Percentiles rank a stretch among this genome's conserved stretches.
These are phyloP conservation scores for Diutina ranongensis DNA, from an alignment of 1,139 yeast species.

Conservation along the genomic window DNA sequence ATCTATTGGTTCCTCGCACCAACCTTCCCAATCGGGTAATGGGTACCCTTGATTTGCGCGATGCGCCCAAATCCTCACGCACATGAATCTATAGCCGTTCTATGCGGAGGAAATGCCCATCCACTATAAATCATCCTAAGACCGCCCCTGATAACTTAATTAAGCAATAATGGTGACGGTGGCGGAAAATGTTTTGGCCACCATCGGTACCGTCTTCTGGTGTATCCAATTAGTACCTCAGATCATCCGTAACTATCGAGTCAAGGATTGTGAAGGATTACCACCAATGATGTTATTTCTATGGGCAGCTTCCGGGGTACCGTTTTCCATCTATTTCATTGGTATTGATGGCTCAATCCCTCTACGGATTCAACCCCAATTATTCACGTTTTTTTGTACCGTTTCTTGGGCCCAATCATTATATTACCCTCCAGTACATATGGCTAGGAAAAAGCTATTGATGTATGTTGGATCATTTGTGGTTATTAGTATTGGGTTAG, in stretches of 20 bases:
- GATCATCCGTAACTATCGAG: constrained; percentile 55
- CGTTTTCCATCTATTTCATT: constrained; percentile 72
- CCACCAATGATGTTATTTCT: constrained; percentile 77
- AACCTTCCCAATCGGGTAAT: not conserved
- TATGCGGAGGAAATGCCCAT: no score
- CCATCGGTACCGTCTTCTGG: constrained; percentile 85
- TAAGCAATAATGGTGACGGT: constrained; percentile 13
- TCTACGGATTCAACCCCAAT: constrained; percentile 74
- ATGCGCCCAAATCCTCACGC: no score
- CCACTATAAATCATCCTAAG: no score
- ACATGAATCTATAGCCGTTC: no score
- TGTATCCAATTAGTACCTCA: constrained; percentile 86
- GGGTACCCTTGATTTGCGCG: not conserved
- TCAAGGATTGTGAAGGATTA: constrained; percentile 75
- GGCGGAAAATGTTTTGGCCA: constrained; percentile 74
- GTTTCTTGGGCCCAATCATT: constrained; percentile 62
- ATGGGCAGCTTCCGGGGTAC: constrained; percentile 78
- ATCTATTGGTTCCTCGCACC: no score
- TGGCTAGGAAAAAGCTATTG: constrained; percentile 27
- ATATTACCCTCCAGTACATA: constrained; percentile 64
- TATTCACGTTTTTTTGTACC: constrained; percentile 63
- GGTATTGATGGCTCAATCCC: constrained; percentile 65
- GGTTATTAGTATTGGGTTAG: constrained; percentile 43
- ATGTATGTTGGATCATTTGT: constrained; percentile 26
- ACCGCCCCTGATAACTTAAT: no score